phyloP scores from a whole-genome alignment of 2,329 filamentous ascomycete species.

The Lomentospora prolificans region DNA sequence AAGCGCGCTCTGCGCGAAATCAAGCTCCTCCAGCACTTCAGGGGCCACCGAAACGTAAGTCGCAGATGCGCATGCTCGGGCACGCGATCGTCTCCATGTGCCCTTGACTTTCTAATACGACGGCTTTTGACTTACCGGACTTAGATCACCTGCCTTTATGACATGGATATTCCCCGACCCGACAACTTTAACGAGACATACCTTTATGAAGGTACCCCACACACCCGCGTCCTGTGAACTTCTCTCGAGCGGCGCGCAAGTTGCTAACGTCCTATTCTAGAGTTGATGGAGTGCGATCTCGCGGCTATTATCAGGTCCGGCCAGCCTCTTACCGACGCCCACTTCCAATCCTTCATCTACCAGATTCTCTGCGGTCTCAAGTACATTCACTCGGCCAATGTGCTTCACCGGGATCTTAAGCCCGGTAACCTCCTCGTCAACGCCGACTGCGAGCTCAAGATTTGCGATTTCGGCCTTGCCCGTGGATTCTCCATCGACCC shows the following conservation, averaged over 20 bases:
- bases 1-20: constrained; percentile 97
- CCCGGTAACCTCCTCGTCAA: constrained; percentile 96
- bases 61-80: neutral
- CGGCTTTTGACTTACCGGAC: constrained; percentile 3
- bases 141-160: constrained; percentile 96
- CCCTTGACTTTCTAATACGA: neutral
- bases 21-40: constrained; percentile 96
- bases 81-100: neutral
- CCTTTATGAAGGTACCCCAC: constrained; percentile 77
- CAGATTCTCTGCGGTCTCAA: constrained; percentile 98
- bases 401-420: constrained; percentile 93
- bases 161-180: constrained; percentile 97
- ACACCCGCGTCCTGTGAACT: neutral
- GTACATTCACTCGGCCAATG: constrained; percentile 98
- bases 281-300: constrained; percentile 98
- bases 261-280: too few relatives aligned
- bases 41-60: constrained; percentile 75
- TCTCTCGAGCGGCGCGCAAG: neutral
- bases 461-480: constrained; percentile 94
- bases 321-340: constrained; percentile 92
- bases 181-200: constrained; percentile 99
- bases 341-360: constrained; percentile 99
- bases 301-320: constrained; percentile 96
- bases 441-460: constrained; percentile 98
- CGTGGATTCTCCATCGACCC: constrained; percentile 95